Base-by-base conservation (phyloP, 345 rosid genomes). In the Melaleuca quinquenervia region DNA sequence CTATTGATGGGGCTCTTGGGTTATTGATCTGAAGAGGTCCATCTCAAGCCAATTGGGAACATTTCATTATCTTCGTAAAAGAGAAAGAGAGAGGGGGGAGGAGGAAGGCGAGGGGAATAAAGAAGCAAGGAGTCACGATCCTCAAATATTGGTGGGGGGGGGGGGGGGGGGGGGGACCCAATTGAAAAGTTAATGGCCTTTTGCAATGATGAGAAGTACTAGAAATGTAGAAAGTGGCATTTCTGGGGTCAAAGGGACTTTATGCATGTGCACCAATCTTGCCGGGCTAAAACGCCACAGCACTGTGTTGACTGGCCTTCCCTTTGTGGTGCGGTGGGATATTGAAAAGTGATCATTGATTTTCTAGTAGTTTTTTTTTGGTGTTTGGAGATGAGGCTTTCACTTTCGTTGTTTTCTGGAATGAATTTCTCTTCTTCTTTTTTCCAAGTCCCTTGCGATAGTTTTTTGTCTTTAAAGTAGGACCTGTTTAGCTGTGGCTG, bases 131-230 rank as follows among this genome's bases (percentile, higher is more conserved):
- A 58, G 70, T 70, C 78, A 70, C 78, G 5, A 36, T 70, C 84
- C 84, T 82, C 84, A 82, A 3, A 82, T 13, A 50, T 12, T 52
- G 48, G 52, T 29, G 84, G 84, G 16, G n/a, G n/a, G n/a, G n/a
- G n/a, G n/a, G n/a, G n/a, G n/a, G n/a, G n/a, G n/a, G n/a, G n/a
- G n/a, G n/a, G 84, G 84, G 84, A 54, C 56, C 84, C 84, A 2
- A 82, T n/a, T 82, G 52, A 55, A 84, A 84, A 84, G 85, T 48
- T 84, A 56, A 55, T 84, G 78, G 85, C 78, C 85, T 84, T 84
- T 84, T 84, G 62, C 76, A 56, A 84, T 84, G 78, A 70, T 70
- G 78, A 11, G 78, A 70, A 70, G 78, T 70, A 41, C 48, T 8
- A 70, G 5, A 36, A 70, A 36, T 70, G 78, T 32, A 41, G 78